Conservation (phyloP, 768 basidiomycete species). For the Suillus bovinus region DNA sequence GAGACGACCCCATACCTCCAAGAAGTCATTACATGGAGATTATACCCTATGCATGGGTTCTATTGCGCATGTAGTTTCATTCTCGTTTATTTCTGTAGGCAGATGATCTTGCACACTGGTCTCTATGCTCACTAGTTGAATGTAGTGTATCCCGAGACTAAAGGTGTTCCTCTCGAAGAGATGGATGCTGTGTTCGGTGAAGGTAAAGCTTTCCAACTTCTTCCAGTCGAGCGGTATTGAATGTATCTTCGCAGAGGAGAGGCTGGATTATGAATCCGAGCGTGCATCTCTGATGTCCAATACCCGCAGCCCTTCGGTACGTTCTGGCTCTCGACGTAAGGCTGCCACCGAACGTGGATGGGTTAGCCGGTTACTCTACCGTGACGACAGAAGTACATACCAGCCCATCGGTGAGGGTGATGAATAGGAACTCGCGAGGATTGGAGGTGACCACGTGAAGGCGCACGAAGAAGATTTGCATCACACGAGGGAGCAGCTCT, state of each 20-base stretch:
- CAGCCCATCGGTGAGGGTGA: slow-evolving; percentile 47
- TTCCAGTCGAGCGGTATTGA: slow-evolving; percentile 16
- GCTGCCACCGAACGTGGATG: slow-evolving; percentile 38
- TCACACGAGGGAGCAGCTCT: slow-evolving; percentile 15
- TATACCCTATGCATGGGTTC: slow-evolving; percentile 96
- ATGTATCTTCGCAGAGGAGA: slow-evolving; percentile 45
- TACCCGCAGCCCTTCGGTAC: slow-evolving; percentile 36
- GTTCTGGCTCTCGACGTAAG: slow-evolving; percentile 26
- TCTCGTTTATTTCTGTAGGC: slow-evolving; percentile 77
- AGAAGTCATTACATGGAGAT: slow-evolving; percentile 83
- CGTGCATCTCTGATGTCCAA: slow-evolving; percentile 54
- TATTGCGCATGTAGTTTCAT: slow-evolving; percentile 88
- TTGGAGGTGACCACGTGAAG: slow-evolving; percentile 36
- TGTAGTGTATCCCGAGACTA: slow-evolving; percentile 84
- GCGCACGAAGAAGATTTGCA: slow-evolving; percentile 27
- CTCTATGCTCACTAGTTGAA: slow-evolving; percentile 12
- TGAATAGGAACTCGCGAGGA: slow-evolving; percentile 61
- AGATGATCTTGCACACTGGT: background rate
- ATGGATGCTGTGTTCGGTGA: slow-evolving; percentile 92
- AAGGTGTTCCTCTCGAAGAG: slow-evolving; percentile 84
- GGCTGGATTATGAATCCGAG: slow-evolving; percentile 65
- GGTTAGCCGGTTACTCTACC: slow-evolving; percentile 51
- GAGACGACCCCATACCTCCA: slow-evolving; percentile 86
- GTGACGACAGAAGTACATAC: slow-evolving; percentile 44
- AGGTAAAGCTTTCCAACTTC: slow-evolving; percentile 42